A percentile compares a stretch with the other conserved stretches of the same genome.
These are phyloP conservation scores for Tubosaeta brunneosetosa DNA, from an alignment of 768 basidiomycete species.

Conservation along the genomic window DNA sequence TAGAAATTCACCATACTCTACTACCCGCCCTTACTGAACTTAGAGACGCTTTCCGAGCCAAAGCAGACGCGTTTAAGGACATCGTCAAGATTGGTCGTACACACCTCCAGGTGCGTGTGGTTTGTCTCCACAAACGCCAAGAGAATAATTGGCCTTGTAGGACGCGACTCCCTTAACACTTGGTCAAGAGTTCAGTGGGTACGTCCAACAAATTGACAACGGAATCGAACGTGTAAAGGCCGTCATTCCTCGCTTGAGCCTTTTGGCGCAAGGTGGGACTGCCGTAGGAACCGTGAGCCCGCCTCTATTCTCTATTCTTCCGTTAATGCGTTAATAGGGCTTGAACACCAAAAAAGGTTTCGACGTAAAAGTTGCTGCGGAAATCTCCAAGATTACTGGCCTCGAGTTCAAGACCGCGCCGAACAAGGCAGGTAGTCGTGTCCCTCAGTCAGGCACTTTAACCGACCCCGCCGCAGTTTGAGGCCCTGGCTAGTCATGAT, in stretches of 20 bases:
- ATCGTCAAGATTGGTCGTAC: constrained; percentile 99
- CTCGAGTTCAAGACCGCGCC: constrained; percentile 93
- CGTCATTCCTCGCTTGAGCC: constrained; percentile 78
- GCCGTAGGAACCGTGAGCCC: constrained; percentile 89
- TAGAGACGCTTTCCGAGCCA: constrained; percentile 76
- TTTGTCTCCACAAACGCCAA: neutral
- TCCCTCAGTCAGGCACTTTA: neutral
- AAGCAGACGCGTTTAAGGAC: constrained; percentile 76
- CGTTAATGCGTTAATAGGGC: constrained; percentile 50
- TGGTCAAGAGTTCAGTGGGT: constrained; percentile 98
- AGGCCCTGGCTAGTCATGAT: constrained; percentile 96
- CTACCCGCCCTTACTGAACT: constrained; percentile 84
- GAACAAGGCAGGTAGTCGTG: constrained; percentile 69
- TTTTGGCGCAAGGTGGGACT: constrained; percentile 95
- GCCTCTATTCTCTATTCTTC: neutral
- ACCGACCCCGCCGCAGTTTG: constrained; percentile 58
- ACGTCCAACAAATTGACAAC: constrained; percentile 91
- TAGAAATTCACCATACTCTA: constrained; percentile 73
- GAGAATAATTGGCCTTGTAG: constrained; percentile 34
- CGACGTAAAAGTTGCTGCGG: constrained; percentile 88
- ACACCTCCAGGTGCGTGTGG: constrained; percentile 66
- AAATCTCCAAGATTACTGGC: constrained; percentile 89
- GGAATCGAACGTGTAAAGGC: constrained; percentile 81
- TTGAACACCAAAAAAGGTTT: constrained; percentile 97
- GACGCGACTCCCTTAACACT: constrained; percentile 97